Conservation (phyloP, 305 asterid genomes). For the Fraxinus xanthoxyloides region DNA sequence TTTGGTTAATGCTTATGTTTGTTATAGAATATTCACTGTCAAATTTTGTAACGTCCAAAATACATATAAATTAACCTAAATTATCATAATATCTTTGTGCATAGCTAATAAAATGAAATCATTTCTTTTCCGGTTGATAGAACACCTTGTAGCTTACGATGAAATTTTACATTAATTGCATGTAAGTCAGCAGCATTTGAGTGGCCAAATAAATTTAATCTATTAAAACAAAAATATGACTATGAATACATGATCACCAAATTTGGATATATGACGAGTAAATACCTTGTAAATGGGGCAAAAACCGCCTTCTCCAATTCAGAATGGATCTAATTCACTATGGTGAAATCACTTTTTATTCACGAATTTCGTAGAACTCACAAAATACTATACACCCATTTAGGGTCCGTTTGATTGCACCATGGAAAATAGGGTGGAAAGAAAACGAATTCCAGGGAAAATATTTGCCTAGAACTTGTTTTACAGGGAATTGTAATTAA, state of each 20-base stretch:
- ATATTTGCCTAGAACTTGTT: too few species aligned
- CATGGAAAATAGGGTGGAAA: too few species aligned
- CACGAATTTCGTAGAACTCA: background rate
- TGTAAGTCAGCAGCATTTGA: background rate
- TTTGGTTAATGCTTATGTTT: background rate
- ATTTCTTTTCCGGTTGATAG: background rate
- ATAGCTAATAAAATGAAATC: too few species aligned
- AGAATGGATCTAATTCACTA: background rate
- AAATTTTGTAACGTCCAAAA: background rate
- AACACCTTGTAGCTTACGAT: background rate
- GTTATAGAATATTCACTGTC: background rate
- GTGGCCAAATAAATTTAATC: background rate
- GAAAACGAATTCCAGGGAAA: too few species aligned
- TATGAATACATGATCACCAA: background rate
- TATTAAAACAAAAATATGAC: background rate
- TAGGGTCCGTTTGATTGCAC: too few species aligned
- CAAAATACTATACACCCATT: background rate
- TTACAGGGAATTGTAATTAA: too few species aligned
- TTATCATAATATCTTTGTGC: background rate
- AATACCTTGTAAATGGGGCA: too few species aligned
- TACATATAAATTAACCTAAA: too few species aligned
- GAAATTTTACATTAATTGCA: background rate
- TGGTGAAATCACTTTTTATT: too few species aligned
- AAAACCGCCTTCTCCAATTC: background rate
- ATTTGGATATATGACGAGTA: too few species aligned